A percentile compares a stretch with the other conserved stretches of the same genome.
Evolutionary conservation across 768 basidiomycete genomes (phyloP).

Genomic region (Auricularia cornea): DNA sequence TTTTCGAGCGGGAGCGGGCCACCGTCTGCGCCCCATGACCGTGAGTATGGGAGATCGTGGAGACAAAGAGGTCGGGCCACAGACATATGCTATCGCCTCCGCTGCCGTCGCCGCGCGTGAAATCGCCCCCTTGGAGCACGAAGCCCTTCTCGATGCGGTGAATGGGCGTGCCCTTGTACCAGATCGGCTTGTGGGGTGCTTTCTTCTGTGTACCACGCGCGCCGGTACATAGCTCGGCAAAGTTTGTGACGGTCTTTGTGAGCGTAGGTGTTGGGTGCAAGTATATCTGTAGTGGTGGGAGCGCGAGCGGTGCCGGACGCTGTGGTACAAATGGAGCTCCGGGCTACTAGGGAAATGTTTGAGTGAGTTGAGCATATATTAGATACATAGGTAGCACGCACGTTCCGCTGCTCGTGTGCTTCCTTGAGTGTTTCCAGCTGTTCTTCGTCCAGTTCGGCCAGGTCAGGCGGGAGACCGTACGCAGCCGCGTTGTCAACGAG

Average conservation of each 20-base stretch:
- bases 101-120: conserved; percentile 43
- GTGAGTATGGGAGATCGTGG: no score
- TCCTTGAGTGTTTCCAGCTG: conserved; percentile 34
- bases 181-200: conserved; percentile 36
- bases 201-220: conserved; percentile 39
- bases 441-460: conserved; percentile 34
- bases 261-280: conserved; percentile 32
- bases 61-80: conserved; percentile 8
- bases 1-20: conserved; percentile 26
- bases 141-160: conserved; percentile 42
- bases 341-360: conserved; percentile 15
- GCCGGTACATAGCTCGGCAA: conserved; percentile 38
- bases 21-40: conserved; percentile 5
- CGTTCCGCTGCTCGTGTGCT: conserved; percentile 16
- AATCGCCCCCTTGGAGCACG: conserved; percentile 46
- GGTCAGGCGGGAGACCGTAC: conserved; percentile 33
- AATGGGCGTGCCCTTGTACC: conserved; percentile 36
- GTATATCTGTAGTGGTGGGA: conserved; percentile 32
- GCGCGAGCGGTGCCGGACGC: conserved; percentile 31
- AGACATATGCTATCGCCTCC: conserved; percentile 39
- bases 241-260: conserved; percentile 40
- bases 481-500: conserved; percentile 31
- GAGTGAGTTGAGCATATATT: conserved; percentile 11
- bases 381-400: no score
- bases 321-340: conserved; percentile 26